Base-by-base conservation (phyloP, 164 flowering plant genomes). In the Akebia trifoliata region DNA sequence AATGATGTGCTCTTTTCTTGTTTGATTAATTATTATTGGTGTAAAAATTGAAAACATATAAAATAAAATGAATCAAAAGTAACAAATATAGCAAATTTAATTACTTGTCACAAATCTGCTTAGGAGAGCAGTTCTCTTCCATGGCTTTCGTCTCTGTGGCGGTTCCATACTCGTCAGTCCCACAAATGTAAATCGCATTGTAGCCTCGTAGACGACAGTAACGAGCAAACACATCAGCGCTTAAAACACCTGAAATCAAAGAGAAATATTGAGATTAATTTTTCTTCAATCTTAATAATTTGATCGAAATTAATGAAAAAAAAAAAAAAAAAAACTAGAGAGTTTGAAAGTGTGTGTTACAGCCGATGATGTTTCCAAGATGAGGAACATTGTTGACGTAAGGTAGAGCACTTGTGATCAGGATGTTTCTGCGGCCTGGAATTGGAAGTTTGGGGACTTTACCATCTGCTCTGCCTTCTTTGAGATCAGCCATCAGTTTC, bases 341-440 rank as follows among this genome's bases (percentile, higher is more conserved):
- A 54, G n/a, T 25, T 8, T 37, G 29, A 56, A 34, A 54, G 34
- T 20, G 64, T 57, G 26, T 10, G 61, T 22, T 69, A 84, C 92
- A 69, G 56, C 92, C 92, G 56, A 85, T 83, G 74, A 85, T 79
- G 75, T 85, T 85, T 44, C 92, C 92, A 38, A 85, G 84, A 39
- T 85, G 92, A 59, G 88, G 92, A 20, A 83, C 86, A 69, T 85
- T 85, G 69, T 83, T 85, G 69, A 85, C 92, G 57, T 85, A 85
- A 15, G 92, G 92, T 57, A 85, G 55, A 6, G 92, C 86, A 59
- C 88, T 83, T 46, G 88, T 85, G 56, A 85, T 83, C 61, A 85
- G 73, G 40, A 85, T 69, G 65, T 83, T 85, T 20, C 88, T 61
- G 47, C 69, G 67, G 18, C 88, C 88, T 0, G 72, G 73, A 24